phyloP scores from a whole-genome alignment of 2,329 filamentous ascomycete species.

The Fusarium sp. region DNA sequence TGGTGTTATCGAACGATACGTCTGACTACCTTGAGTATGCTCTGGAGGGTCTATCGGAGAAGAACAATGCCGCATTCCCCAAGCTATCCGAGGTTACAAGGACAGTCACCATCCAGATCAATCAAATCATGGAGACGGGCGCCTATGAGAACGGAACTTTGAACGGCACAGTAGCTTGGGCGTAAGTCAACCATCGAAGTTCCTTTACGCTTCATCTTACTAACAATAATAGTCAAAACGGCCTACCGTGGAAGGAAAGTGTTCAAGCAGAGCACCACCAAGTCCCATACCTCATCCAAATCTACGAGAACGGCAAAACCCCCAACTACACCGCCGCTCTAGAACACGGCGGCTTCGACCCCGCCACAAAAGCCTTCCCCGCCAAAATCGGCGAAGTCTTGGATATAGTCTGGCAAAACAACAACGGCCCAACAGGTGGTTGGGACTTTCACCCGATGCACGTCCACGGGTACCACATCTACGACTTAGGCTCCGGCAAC shows the following conservation, averaged over 20 bases:
- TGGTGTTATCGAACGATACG: conserved; percentile 51
- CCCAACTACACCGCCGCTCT: conserved; percentile 64
- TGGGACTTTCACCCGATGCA: conserved; percentile 35
- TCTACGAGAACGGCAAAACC: conserved; percentile 25
- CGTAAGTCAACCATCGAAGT: not conserved
- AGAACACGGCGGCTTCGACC: conserved; percentile 65
- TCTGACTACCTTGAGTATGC: conserved; percentile 60
- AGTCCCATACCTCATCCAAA: conserved; percentile 30
- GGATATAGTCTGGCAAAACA: conserved; percentile 63
- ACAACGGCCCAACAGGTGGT: conserved; percentile 48
- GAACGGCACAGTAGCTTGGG: conserved; percentile 33
- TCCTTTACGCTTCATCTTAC: no score
- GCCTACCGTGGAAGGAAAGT: conserved; percentile 28
- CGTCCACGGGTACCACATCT: conserved; percentile 24
- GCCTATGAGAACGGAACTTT: conserved; percentile 25
- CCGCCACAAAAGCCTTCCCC: conserved; percentile 60
- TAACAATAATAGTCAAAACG: conserved; percentile 20
- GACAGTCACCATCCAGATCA: conserved; percentile 59
- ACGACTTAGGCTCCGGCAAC: conserved; percentile 23
- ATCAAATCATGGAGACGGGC: conserved; percentile 52
- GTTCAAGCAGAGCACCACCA: conserved; percentile 25
- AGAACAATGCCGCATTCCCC: conserved; percentile 47
- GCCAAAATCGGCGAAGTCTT: conserved; percentile 67
- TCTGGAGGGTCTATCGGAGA: not conserved
- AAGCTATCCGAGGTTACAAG: conserved; percentile 61